Conservation (phyloP, 768 basidiomycete genomes). For the Boletus speciosus region DNA sequence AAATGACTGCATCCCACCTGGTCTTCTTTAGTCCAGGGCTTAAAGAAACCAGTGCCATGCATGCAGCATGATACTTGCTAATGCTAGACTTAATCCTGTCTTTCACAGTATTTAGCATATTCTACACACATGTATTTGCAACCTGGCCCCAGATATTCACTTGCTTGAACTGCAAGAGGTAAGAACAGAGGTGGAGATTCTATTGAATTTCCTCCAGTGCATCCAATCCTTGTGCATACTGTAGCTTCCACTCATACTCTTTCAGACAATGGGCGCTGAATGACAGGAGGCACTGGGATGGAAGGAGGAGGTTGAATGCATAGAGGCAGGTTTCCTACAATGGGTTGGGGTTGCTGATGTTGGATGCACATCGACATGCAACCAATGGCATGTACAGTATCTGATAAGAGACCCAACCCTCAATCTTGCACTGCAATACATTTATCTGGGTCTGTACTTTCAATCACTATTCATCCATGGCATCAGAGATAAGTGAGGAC, state of each 20-base stretch:
- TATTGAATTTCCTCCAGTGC: not conserved
- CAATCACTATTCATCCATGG: not conserved
- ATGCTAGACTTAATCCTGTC: not conserved
- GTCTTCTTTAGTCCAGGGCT: not conserved
- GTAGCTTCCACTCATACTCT: not conserved
- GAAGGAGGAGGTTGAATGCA: not conserved
- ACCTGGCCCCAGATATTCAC: not conserved
- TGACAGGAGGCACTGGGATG: not conserved
- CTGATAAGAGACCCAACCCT: not conserved
- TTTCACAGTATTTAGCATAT: not conserved
- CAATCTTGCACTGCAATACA: not conserved
- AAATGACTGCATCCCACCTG: not conserved
- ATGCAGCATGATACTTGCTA: not conserved
- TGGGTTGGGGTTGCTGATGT: not conserved
- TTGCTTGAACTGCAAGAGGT: not conserved
- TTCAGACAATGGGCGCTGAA: not conserved
- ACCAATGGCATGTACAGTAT: not conserved
- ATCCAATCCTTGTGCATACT: not conserved
- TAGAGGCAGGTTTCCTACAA: not conserved
- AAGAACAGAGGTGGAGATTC: not conserved
- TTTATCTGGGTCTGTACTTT: not conserved
- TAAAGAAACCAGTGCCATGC: not conserved
- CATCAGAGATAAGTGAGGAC: not conserved
- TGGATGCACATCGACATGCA: not conserved
- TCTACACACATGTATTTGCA: not conserved